Conservation (phyloP, 257 asterid species). For the Striga asiatica region DNA sequence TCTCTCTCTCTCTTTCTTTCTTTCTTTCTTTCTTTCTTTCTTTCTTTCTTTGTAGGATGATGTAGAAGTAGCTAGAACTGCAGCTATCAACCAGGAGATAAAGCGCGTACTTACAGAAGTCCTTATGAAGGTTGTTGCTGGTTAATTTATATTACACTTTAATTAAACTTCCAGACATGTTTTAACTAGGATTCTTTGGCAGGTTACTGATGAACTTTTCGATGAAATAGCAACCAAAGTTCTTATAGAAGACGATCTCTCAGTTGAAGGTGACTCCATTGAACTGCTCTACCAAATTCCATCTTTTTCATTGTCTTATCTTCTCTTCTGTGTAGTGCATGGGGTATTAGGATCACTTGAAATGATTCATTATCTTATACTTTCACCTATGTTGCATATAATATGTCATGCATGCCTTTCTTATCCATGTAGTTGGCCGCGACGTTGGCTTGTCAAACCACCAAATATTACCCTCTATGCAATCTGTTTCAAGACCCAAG, state of each 20-base stretch:
- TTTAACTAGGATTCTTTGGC: slow-evolving; percentile 32
- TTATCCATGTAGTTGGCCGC: slow-evolving; percentile 32
- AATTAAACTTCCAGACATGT: slow-evolving; percentile 14
- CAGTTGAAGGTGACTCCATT: slow-evolving; percentile 50
- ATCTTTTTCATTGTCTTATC: slow-evolving; percentile 5
- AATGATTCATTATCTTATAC: background rate
- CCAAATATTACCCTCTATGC: slow-evolving; percentile 30
- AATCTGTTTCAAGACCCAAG: slow-evolving; percentile 36
- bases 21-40: background rate
- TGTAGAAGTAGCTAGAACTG: slow-evolving; percentile 78
- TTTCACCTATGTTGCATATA: slow-evolving; percentile 14
- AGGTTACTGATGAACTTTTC: slow-evolving; percentile 97
- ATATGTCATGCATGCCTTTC: slow-evolving; percentile 10
- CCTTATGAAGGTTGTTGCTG: slow-evolving; percentile 75
- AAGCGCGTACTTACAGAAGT: slow-evolving; percentile 93
- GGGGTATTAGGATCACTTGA: slow-evolving; percentile 4
- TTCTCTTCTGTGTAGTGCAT: background rate
- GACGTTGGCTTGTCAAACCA: slow-evolving; percentile 30
- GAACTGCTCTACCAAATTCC: slow-evolving; percentile 9
- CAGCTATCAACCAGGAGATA: slow-evolving; percentile 87
- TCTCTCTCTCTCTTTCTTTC: background rate
- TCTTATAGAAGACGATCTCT: slow-evolving; percentile 62
- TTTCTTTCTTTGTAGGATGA: slow-evolving; percentile 59
- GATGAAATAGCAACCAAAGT: slow-evolving; percentile 96
- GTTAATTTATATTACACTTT: slow-evolving; percentile 17